A percentile compares a stretch with the other conserved stretches of the same genome.
Evolutionary conservation across 1,284 basidiomycete genomes (phyloP).

Genomic region (Ustilago curta): DNA sequence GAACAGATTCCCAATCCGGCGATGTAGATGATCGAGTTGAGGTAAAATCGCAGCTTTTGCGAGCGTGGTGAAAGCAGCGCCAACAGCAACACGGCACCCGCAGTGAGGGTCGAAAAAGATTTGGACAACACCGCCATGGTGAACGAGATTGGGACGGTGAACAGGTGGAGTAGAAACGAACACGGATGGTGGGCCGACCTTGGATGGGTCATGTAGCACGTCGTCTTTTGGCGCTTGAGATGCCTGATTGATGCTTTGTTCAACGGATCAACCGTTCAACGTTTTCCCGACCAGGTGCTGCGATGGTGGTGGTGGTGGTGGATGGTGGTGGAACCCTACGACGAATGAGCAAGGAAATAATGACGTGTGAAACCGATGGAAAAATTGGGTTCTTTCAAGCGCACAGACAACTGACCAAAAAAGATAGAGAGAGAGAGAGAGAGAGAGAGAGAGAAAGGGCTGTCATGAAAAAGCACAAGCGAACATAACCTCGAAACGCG

Average conservation of each 20-base stretch:
- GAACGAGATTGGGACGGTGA: neutral
- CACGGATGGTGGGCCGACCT: neutral
- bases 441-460: too few species aligned
- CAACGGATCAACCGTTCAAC: too few species aligned
- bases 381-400: too few species aligned
- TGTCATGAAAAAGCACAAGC: too few species aligned
- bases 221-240: too few species aligned
- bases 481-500: too few species aligned
- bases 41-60: conserved; percentile 56
- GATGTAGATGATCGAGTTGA: conserved; percentile 75
- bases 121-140: conserved; percentile 59
- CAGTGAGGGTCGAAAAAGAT: conserved; percentile 50
- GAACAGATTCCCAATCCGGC: conserved; percentile 80
- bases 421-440: too few species aligned
- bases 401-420: too few species aligned
- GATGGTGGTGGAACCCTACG: neutral
- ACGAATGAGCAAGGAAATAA: too few species aligned
- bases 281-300: neutral
- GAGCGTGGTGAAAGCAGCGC: conserved; percentile 61
- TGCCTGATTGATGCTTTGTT: too few species aligned
- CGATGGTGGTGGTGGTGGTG: neutral
- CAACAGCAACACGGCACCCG: conserved; percentile 53
- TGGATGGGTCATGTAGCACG: neutral
- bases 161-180: neutral
- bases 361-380: too few species aligned